These are phyloP conservation scores for Carallia brachiata DNA, from an alignment of 345 rosid species.

Conservation along the genomic window DNA sequence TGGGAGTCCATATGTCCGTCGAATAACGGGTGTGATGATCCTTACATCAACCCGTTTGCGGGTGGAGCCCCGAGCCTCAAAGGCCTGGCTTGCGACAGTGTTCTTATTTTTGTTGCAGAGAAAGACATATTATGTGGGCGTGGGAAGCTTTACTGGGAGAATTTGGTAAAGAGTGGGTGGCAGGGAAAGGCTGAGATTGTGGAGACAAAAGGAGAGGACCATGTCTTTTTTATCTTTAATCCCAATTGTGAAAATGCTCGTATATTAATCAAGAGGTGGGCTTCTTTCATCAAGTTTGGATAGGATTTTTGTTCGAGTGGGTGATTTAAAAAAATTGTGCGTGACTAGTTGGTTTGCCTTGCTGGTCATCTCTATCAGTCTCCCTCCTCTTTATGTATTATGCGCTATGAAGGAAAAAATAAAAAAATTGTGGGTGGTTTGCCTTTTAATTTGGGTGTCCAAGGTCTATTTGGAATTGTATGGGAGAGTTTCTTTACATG, in stretches of 20 bases:
- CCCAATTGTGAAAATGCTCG: slow-evolving; percentile 48
- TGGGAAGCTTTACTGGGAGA: slow-evolving; percentile 55
- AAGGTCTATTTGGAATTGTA: neutral
- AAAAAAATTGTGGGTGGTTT: too few species aligned
- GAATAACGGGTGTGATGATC: too few species aligned
- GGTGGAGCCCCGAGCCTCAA: too few species aligned
- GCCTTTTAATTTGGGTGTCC: too few species aligned
- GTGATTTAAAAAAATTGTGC: too few species aligned
- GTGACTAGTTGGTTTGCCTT: too few species aligned
- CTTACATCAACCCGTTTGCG: too few species aligned
- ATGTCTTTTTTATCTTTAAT: slow-evolving; percentile 65
- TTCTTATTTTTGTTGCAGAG: slow-evolving; percentile 56
- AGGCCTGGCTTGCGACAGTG: slow-evolving; percentile 7
- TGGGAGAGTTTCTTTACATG: neutral
- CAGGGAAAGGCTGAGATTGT: slow-evolving; percentile 46
- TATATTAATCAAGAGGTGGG: slow-evolving; percentile 40
- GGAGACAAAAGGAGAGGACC: slow-evolving; percentile 64
- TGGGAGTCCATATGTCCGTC: too few species aligned
- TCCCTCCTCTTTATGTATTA: too few species aligned
- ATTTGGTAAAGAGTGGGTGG: slow-evolving; percentile 49
- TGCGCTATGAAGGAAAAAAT: too few species aligned
- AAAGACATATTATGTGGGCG: slow-evolving; percentile 57
- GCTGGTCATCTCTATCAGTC: too few species aligned
- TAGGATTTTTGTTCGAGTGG: neutral
- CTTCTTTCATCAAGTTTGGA: slow-evolving; percentile 43